phyloP scores from a whole-genome alignment of 495 filamentous ascomycete genomes.

The Xeromyces bisporus region DNA sequence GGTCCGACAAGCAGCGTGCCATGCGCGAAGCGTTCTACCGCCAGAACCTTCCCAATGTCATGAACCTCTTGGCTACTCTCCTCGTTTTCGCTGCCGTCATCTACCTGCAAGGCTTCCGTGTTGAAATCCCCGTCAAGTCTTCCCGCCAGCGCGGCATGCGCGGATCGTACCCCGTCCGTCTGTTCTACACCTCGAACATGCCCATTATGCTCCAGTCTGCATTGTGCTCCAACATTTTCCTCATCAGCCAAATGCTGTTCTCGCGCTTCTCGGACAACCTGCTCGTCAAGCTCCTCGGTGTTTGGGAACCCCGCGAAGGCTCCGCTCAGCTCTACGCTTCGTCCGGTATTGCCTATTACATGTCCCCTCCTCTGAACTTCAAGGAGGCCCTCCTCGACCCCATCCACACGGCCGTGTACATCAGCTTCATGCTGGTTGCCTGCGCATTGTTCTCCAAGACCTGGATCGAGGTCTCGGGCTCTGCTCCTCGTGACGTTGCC shows the following conservation, averaged over 20 bases:
- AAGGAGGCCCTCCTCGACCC: conserved; percentile 91
- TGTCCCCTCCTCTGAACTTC: conserved; percentile 96
- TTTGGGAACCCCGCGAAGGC: conserved; percentile 96
- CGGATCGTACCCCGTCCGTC: conserved; percentile 54
- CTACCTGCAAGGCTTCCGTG: conserved; percentile 99
- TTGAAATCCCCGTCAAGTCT: conserved; percentile 99
- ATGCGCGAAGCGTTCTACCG: conserved; percentile 97
- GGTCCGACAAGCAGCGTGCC: conserved; percentile 95
- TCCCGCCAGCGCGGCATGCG: conserved; percentile 97
- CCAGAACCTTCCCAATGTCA: conserved; percentile 98
- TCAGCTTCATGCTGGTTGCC: conserved; percentile 89
- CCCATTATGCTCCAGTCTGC: conserved; percentile 99
- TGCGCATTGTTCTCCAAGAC: conserved; percentile 99
- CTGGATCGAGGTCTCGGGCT: conserved; percentile 99
- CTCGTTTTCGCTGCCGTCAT: conserved; percentile 92
- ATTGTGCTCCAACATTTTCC: conserved; percentile 96
- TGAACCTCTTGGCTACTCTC: conserved; percentile 91
- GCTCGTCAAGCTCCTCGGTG: conserved; percentile 85
- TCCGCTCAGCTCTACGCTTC: conserved; percentile 85
- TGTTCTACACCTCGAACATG: conserved; percentile 58
- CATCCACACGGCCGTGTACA: conserved; percentile 90
- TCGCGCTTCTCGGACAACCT: conserved; percentile 97
- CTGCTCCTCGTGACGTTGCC: conserved; percentile 90
- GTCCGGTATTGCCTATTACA: conserved; percentile 95
- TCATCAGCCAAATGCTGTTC: conserved; percentile 97